Base-by-base conservation (phyloP, 75 land plant species). In the Pinus tabuliformis region DNA sequence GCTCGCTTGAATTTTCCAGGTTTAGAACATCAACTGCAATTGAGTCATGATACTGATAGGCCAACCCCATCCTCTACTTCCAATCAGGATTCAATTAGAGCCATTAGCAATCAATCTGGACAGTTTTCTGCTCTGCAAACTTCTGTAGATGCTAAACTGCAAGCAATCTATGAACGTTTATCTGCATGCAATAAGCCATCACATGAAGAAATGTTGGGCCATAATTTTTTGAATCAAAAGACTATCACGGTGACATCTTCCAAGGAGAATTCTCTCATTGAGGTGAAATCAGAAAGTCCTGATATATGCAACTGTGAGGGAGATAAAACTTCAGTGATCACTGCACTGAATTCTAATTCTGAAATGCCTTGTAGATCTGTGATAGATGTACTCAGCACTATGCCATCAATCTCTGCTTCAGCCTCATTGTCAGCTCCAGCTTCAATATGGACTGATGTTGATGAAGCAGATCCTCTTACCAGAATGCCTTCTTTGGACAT, bases 1-100 rank as follows among this genome's bases (percentile, higher is more conserved):
- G 95, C 95, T 1, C 82, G 81, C 3, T 70, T 87, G 73, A 87
- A 89, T 58, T 89, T 89, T 24, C 89, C 89, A 11, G 78, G 82
- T 7, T 71, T 68, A 28, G 21, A 22, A 45, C 36, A 59, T 20
- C 3, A 36, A 42, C 49, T 59, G 14, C 36, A 59, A 16, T 7
- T 28, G 4, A n/a, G 14, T 28, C 3, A 13, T 28, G 76, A 42
- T 16, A 57, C n/a, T 33, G 6, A 28, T 64, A 12, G 33, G 22
- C 3, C 36, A 26, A 42, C 52, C 7, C 36, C 24, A 16, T 16
- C 70, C 7, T 15, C 28, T 28, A 22, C 30, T 16, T 70, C 36
- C 6, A 57, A 59, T 33, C 21, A 14, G 36, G 6, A 24, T 33
- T 59, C 20, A 6, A 24, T 16, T 12, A 56, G 1, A 13, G 59